Base-by-base conservation (phyloP, 2,329 filamentous ascomycete genomes). In the Alternaria ethzedia region DNA sequence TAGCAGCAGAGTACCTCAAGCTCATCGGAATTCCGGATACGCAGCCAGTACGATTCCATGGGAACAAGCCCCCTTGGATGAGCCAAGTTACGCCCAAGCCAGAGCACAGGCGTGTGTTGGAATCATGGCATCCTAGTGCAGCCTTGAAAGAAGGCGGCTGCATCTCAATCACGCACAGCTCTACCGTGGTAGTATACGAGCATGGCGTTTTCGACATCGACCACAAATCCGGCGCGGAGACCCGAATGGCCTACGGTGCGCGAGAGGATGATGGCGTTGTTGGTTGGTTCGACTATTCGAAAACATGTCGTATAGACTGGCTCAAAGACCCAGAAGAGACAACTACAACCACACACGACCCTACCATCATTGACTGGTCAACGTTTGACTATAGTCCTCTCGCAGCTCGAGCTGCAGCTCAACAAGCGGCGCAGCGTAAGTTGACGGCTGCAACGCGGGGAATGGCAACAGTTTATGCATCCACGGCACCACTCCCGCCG, bases 21-120 rank as follows among this genome's bases (percentile, higher is more conserved):
- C 57, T 68, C 17, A 58, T 68, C 20, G 65, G 64, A 2, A 43
- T 73, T 5, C 64, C 69, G 5, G 59, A 65, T 8, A 59, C 62
- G n/a, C 67, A 66, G 26, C 63, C 64, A 20, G 58, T 72, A 1
- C 65, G 68, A 13, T 72, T 74, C 49, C 45, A 67, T 8, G 70
- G 71, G 2, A 25, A 36, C 20, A 64, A 61, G 32, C 70, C 70
- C 7, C 45, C 60, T 23, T 74, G 70, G 68, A 61, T 62, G 10
- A 67, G 63, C 36, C 36, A 32, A 6, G 51, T 58, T 2, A 15
- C 60, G 6, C 41, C 17, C 13, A 28, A 43, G 2, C 59, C 59
- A 57, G 8, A 60, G 21, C 10, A 44, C 56, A 9, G 25, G 21
- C 26, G 45, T 17, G 58, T 54, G 6, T 13, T 20, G 32, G 13